Percentiles rank a stretch among this genome's conserved stretches.
phyloP scores from a whole-genome alignment of 2,329 filamentous ascomycete genomes.

The Colletotrichum graminicola region DNA sequence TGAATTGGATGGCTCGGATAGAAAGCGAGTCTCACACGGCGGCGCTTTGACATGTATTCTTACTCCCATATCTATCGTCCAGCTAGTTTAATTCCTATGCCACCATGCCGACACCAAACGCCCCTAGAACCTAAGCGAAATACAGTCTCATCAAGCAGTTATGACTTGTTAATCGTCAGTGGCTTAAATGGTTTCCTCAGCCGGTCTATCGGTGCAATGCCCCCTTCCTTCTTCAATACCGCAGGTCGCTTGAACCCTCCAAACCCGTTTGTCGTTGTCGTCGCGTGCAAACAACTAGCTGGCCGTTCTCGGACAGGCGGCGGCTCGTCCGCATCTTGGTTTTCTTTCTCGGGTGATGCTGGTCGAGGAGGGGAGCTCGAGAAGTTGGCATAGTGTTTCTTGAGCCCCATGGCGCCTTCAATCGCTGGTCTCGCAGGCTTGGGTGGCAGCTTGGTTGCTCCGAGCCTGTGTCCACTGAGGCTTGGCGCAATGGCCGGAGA shows the following conservation, averaged over 20 bases:
- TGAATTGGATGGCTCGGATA: background rate
- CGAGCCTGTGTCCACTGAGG: constrained; percentile 57
- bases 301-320: constrained; percentile 53
- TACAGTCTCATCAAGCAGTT: background rate
- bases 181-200: constrained; percentile 69
- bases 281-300: constrained; percentile 63
- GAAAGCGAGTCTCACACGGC: background rate
- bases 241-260: constrained; percentile 59
- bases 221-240: constrained; percentile 54
- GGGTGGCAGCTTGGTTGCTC: constrained; percentile 51
- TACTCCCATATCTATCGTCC: background rate
- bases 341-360: constrained; percentile 43
- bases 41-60: background rate
- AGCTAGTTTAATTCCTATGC: background rate
- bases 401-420: constrained; percentile 47
- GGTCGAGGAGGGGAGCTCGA: constrained; percentile 65
- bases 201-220: constrained; percentile 63
- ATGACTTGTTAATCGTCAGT: constrained; percentile 62
- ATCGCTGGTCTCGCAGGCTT: constrained; percentile 50
- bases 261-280: constrained; percentile 58
- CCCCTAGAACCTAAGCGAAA: background rate
- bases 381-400: constrained; percentile 67
- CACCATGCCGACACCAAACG: background rate
- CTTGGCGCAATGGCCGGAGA: constrained; percentile 48
- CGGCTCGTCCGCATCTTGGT: constrained; percentile 47